Base-by-base conservation (phyloP, 129 eudicot genomes). In the Rutidosis leptorrhynchoides region DNA sequence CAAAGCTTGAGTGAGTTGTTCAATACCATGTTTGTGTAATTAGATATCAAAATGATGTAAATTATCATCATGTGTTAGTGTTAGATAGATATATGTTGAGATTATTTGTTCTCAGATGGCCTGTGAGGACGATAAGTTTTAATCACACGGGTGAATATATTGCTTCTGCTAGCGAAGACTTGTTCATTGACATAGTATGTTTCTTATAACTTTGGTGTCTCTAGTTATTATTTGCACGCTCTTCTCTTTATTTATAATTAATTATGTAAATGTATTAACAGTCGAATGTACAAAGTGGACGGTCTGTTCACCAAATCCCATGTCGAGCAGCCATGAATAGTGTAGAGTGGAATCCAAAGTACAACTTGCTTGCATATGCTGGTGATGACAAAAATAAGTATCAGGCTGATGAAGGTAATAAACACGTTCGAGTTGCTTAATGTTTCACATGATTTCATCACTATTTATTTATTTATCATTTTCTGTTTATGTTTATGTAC, bases 241-340 rank as follows among this genome's bases (percentile, higher is more conserved):
- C 5, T 30, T 23, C 16, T 42, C 24, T 49, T 22, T 55, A 46
- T 27, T 62, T 33, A 14, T 57, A 11, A 27, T 29, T 19, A 0
- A 55, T 24, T 3, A 46, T 19, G 33, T 71, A 22, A 1, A 4
- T 11, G 20, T 72, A 33, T 62, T 28, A 61, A 65, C 89, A 93
- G 99, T 74, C 99, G 4, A 82, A 82, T 75, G 92, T 93, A 58
- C 75, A 84, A 65, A 89, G 83, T 68, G 99, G 99, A 23, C 77
- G 99, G n/a, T 80, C 99, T 7, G 89, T 89, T 78, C 95, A 93
- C 77, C 99, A 93, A 56, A 93, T 93, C 63, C 92, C 99, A 7
- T 93, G 99, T 27, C 84, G 96, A 51, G 99, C 99, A 49, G 99
- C 99, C 62, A 93, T 89, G 99, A 93, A 93, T 74, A 93, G 99